phyloP scores from a whole-genome alignment of 2,329 filamentous ascomycete genomes.

The Biscogniauxia marginata region DNA sequence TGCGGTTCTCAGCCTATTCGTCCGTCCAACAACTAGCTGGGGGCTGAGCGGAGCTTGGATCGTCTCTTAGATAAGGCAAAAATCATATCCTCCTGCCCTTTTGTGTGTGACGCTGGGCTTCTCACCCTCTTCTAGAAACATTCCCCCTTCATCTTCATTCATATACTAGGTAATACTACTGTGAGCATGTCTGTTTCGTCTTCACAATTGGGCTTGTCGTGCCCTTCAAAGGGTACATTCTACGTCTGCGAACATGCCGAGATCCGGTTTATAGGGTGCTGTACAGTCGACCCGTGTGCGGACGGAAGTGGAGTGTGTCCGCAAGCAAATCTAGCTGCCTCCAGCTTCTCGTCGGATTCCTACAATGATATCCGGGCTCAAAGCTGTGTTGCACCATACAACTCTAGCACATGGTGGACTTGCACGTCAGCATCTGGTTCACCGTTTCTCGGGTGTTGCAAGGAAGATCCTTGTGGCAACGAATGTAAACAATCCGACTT shows the following conservation, averaged over 20 bases:
- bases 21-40: background rate
- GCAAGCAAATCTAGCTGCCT: conserved; percentile 31
- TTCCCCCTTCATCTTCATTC: background rate
- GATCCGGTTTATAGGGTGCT: background rate
- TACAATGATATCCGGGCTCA: conserved; percentile 35
- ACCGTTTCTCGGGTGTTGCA: conserved; percentile 39
- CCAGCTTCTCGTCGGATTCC: conserved; percentile 32
- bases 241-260: background rate
- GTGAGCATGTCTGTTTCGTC: background rate
- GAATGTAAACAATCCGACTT: conserved; percentile 32
- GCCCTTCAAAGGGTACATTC: background rate
- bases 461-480: conserved; percentile 32
- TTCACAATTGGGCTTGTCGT: background rate
- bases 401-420: conserved; percentile 32
- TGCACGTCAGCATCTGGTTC: conserved; percentile 30
- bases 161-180: background rate
- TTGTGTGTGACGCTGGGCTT: background rate
- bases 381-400: conserved; percentile 26
- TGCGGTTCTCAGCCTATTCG: background rate
- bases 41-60: background rate
- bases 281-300: background rate
- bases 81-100: background rate
- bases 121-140: background rate
- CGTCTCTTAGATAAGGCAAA: background rate
- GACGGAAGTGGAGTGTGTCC: conserved; percentile 31